These are phyloP conservation scores for Aotearoamyces nothofagi DNA, from an alignment of 2,329 filamentous ascomycete species.

Conservation along the genomic window DNA sequence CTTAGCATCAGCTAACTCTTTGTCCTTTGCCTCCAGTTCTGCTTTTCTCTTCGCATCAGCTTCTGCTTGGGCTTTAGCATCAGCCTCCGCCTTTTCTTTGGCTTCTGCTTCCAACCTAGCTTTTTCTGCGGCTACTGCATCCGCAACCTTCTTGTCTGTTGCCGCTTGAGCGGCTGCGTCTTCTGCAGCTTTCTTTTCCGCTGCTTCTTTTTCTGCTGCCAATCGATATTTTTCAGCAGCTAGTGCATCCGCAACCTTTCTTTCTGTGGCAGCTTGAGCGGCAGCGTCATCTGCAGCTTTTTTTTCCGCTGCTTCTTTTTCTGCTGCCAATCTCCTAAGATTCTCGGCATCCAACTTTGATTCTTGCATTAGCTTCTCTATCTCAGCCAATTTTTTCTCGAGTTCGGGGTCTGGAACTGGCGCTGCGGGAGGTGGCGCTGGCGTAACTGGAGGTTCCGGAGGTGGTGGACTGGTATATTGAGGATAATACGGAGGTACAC, in stretches of 20 bases:
- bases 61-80: slow-evolving; percentile 29
- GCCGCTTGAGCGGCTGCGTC: slow-evolving; percentile 4
- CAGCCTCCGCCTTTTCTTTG: slow-evolving; percentile 26
- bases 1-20: slow-evolving; percentile 19
- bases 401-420: slow-evolving; percentile 4
- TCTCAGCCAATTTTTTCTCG: slow-evolving; percentile 2
- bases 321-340: slow-evolving; percentile 9
- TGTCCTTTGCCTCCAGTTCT: slow-evolving; percentile 12
- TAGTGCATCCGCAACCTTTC: slow-evolving; percentile 3
- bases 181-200: slow-evolving; percentile 7
- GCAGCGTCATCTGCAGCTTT: slow-evolving; percentile 6
- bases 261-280: slow-evolving; percentile 6
- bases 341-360: slow-evolving; percentile 24
- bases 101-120: slow-evolving; percentile 31
- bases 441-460: slow-evolving; percentile 5
- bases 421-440: slow-evolving; percentile 4
- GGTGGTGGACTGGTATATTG: slow-evolving; percentile 5
- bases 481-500: slow-evolving; percentile 11
- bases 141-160: slow-evolving; percentile 27
- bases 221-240: slow-evolving; percentile 2
- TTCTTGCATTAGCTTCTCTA: not conserved
- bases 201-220: slow-evolving; percentile 9
- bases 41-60: slow-evolving; percentile 14
- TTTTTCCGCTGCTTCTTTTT: slow-evolving; percentile 3
- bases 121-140: slow-evolving; percentile 28